Evolutionary conservation across 2,329 filamentous ascomycete species (phyloP), one percentile per base, ranked within the genome.

Genomic region (Paraphaeosphaeria minitans): DNA sequence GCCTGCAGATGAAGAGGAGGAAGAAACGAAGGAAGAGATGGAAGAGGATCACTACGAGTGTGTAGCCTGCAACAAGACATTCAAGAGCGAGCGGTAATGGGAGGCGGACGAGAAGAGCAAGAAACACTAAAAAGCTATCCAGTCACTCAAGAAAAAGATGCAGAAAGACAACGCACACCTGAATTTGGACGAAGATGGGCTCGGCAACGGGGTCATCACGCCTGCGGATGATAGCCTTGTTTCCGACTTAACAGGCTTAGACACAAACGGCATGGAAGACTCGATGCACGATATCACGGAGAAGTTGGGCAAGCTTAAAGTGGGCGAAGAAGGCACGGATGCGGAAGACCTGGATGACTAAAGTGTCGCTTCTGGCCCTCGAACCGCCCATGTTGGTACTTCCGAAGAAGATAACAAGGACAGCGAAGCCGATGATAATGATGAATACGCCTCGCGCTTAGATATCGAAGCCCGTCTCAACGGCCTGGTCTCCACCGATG

Each of bases 81-180:
- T 94, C 76, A 91, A 97, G 78, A 98, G 93, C 70, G 91, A 96
- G 73, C 93, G 92, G 65, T 94, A 98, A 72, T 92, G 90, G 62
- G 88, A 96, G 69, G 89, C 90, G 3, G 95, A 99, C 70, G 93
- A 97, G 79, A 92, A 90, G 79, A 98, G 94, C 82, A 99, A 97
- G 76, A 99, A 98, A 78, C 95, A 99, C 70, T 78, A 89, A 61
- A 98, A 97, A 74, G 89, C 92, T 2, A 84, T 97, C 8, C 89
- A 93, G 65, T 86, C 93, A 60, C 78, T 99, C 41, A 87, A 87
- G 68, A 84, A 86, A 69, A 89, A 95, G 74, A 96, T 99, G 93
- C 86, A 84, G 66, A 87, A 89, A 66, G 91, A 99, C 70, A 89
- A 93, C 68, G 81, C 82, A 48, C 82, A 87, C 50, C 75, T 92